Evolutionary conservation across 768 basidiomycete species (phyloP), one percentile per base, ranked within the genome.

Genomic region (Stropharia rugosoannulata): DNA sequence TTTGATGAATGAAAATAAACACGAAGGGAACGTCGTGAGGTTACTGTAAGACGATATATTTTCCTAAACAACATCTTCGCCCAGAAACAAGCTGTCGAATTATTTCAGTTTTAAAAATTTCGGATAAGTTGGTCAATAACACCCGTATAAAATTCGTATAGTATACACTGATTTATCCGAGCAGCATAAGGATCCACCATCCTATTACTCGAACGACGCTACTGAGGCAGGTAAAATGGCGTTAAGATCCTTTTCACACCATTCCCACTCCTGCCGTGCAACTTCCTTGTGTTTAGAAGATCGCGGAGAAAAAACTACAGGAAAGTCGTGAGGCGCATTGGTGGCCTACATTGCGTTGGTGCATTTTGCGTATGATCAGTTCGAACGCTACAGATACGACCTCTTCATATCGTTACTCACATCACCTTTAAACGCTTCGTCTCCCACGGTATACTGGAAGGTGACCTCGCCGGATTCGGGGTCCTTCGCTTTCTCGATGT

Each of bases 1-100:
- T 38, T 50, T 40, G 42, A 52, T 52, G 51, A 52, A 44, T 52
- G 11, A 52, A 52, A 52, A 52, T 52, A 25, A 22, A 44, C 41
- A 44, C 42, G 50, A 52, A 52, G 42, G 44, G 37, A 52, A 37
- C 41, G 43, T 45, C 2, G 4, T 41, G 12, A 41, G 15, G 6
- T 15, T 39, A 39, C 38, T 41, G 29, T 32, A 32, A 32, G 29
- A 32, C 29, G 27, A 29, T 32, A 6, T 32, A 32, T 4, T 32
- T 32, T 32, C 29, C 2, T 32, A 10, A 32, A 32, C 27, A 3
- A 29, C 29, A 7, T 32, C 29, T 32, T 10, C 7, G 5, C 5
- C 6, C 6, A 32, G 29, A 32, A 3, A 32, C 29, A 7, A 32
- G 29, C 1, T 32, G 7, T 29, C 7, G 29, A 10, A 1, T 10